Conservation (phyloP, 345 rosid genomes). For the Abelmoschus esculentus region DNA sequence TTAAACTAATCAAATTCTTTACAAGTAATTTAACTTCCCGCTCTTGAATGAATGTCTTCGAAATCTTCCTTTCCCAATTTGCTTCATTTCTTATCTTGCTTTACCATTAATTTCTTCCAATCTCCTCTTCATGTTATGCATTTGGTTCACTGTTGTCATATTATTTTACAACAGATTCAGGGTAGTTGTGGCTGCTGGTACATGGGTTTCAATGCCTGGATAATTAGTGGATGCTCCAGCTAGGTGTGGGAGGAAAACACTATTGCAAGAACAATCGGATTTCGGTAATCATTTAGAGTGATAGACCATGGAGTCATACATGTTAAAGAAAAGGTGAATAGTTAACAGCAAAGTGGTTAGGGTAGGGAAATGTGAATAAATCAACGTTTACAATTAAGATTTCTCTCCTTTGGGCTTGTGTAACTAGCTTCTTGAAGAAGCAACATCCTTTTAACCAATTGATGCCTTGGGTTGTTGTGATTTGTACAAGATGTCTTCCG, state of each 20-base stretch:
- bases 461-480: not conserved
- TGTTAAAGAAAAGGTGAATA: not conserved
- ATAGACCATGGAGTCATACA: not conserved
- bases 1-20: not conserved
- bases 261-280: not conserved
- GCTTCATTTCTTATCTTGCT: not conserved
- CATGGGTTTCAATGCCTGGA: not conserved
- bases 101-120: not conserved
- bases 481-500: not conserved
- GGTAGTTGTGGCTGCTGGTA: not conserved
- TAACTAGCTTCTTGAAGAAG: not conserved
- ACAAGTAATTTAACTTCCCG: not conserved
- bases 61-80: not conserved
- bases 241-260: not conserved
- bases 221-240: not conserved
- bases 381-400: not conserved
- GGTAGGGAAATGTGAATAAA: not conserved
- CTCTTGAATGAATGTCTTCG: not conserved
- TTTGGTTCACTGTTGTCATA: not conserved
- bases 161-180: not conserved
- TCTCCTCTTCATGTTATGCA: not conserved
- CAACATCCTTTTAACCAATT: not conserved
- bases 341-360: not conserved
- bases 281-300: not conserved
- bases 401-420: not conserved